Conservation (phyloP, 148 eudicot species). For the Chenopodium album region DNA sequence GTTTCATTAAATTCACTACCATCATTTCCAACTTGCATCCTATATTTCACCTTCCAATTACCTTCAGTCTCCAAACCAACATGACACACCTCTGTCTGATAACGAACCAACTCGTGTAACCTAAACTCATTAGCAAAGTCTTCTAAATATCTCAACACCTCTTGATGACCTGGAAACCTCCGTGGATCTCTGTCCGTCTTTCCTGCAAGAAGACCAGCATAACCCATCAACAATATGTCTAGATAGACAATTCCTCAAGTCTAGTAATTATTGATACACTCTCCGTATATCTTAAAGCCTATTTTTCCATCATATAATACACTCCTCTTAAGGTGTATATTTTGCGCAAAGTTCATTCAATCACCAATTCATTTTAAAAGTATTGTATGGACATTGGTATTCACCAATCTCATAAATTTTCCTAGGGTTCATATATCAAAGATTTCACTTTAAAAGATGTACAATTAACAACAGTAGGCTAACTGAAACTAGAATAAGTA, state of each 20-base stretch:
- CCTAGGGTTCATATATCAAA: too few species aligned
- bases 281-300: not conserved
- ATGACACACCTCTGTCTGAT: conserved; percentile 52
- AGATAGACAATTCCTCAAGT: not conserved
- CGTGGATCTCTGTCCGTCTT: conserved; percentile 56
- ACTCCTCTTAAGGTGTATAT: too few species aligned
- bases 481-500: too few species aligned
- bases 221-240: not conserved
- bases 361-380: too few species aligned
- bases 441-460: too few species aligned
- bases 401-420: too few species aligned
- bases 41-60: conserved; percentile 59
- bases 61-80: conserved; percentile 50
- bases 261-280: not conserved
- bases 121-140: conserved; percentile 58
- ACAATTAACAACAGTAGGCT: too few species aligned
- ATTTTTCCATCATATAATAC: too few species aligned
- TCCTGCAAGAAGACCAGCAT: conserved; percentile 17
- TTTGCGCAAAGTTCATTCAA: too few species aligned
- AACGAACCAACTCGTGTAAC: conserved; percentile 59
- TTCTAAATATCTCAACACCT: conserved; percentile 77
- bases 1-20: conserved; percentile 47
- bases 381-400: too few species aligned
- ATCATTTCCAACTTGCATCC: conserved; percentile 22
- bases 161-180: conserved; percentile 79